These are phyloP conservation scores for Komagataella pseudopastoris DNA, from an alignment of 805 yeast species.

Conservation along the genomic window DNA sequence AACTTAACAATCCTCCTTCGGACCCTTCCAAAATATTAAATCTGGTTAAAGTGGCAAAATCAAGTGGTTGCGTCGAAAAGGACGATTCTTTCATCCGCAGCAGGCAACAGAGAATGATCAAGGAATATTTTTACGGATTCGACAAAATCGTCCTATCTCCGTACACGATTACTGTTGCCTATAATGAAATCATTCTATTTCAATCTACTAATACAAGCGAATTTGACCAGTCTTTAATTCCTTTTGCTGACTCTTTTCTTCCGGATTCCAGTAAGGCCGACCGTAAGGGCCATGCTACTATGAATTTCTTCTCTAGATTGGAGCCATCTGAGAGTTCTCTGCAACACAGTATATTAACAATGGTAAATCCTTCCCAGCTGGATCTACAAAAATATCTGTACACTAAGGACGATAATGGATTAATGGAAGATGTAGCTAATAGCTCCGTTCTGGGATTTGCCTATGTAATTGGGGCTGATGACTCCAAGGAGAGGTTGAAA, in stretches of 20 bases:
- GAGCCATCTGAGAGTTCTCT: constrained; percentile 40
- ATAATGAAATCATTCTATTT: constrained; percentile 46
- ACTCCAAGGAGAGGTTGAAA: constrained; percentile 50
- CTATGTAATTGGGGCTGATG: constrained; percentile 49
- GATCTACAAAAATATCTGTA: constrained; percentile 16
- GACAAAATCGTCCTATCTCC: constrained; percentile 62
- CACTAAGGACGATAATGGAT: constrained; percentile 23
- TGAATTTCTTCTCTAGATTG: constrained; percentile 4
- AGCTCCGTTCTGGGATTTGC: constrained; percentile 70
- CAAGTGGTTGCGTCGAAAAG: constrained; percentile 67
- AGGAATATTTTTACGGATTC: constrained; percentile 84
- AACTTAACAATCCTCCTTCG: constrained; percentile 11
- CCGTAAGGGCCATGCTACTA: constrained; percentile 2
- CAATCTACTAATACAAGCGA: constrained; percentile 3
- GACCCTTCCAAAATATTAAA: constrained; percentile 14
- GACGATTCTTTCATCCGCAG: constrained; percentile 60
- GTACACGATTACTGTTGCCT: constrained; percentile 65
- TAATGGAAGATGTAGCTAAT: constrained; percentile 33
- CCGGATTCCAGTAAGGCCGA: not conserved
- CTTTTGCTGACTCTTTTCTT: constrained; percentile 4
- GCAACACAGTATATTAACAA: constrained; percentile 67
- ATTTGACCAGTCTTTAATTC: constrained; percentile 1
- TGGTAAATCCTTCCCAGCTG: constrained; percentile 27
- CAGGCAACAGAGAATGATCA: constrained; percentile 61
- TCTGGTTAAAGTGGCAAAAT: constrained; percentile 50